These are phyloP conservation scores for Solanum ossicruentum DNA, from an alignment of 257 asterid species.

Conservation along the genomic window DNA sequence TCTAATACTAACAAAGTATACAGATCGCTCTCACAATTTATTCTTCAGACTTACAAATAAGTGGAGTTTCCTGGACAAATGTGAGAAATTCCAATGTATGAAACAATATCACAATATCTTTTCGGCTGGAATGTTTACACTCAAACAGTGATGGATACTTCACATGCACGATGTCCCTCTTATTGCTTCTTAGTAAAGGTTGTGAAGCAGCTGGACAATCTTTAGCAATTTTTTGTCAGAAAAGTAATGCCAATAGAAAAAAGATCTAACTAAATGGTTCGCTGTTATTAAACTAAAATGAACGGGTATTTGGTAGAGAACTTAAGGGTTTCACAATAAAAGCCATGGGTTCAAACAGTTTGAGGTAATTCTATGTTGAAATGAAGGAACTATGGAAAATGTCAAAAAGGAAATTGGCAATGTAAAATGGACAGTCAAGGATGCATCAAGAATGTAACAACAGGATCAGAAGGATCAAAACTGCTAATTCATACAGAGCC, in stretches of 20 bases:
- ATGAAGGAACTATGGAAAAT: neutral
- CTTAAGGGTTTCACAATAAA: neutral
- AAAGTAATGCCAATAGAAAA: neutral
- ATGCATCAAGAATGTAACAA: neutral
- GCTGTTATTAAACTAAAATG: neutral
- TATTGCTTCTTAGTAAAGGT: neutral
- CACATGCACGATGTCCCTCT: neutral
- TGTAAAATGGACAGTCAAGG: neutral
- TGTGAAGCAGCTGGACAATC: neutral
- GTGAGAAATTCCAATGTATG: neutral
- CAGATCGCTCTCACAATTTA: neutral
- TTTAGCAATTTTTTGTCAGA: neutral
- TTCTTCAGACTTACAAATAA: neutral
- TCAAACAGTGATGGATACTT: neutral
- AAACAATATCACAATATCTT: neutral
- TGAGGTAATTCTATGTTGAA: neutral
- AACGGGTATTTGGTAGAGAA: neutral
- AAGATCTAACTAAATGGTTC: neutral
- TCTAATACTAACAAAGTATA: neutral
- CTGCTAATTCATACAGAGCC: too few species aligned
- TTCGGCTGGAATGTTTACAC: neutral
- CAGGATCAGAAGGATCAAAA: too few species aligned
- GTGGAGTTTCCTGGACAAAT: neutral
- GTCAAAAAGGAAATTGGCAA: neutral
- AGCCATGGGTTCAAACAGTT: neutral